phyloP scores from a whole-genome alignment of 306 rosid species.

The Clitoria ternatea region DNA sequence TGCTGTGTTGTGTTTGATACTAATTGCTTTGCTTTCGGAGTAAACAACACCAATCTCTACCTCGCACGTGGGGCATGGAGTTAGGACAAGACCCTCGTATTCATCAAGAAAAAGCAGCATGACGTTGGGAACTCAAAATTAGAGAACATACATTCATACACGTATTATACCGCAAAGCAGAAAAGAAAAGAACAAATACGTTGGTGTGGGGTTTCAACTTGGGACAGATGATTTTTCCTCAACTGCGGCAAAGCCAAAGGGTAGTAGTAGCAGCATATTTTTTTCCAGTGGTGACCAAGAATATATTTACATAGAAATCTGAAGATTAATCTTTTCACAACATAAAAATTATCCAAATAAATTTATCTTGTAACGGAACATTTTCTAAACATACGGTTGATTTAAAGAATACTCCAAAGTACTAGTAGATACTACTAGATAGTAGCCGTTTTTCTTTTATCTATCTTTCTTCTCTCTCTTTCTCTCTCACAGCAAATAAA shows the following conservation, averaged over 20 bases:
- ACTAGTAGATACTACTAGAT: no score
- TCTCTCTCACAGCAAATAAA: constrained; percentile 20
- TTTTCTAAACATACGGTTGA: no score
- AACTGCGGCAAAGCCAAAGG: constrained; percentile 23
- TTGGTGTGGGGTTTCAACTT: constrained; percentile 24
- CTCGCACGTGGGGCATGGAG: constrained; percentile 26
- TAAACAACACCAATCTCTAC: constrained; percentile 7
- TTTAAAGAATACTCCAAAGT: no score
- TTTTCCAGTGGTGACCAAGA: no score
- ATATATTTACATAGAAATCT: no score
- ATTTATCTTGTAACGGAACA: no score
- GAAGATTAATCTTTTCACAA: no score
- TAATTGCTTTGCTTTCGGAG: constrained; percentile 10
- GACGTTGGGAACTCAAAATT: constrained; percentile 7
- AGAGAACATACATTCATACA: background rate
- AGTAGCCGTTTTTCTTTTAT: constrained; percentile 41
- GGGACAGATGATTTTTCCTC: constrained; percentile 15
- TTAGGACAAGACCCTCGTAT: constrained; percentile 18
- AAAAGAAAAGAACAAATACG: constrained; percentile 45
- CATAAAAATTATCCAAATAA: no score
- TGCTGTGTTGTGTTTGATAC: background rate
- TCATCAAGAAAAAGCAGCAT: no score
- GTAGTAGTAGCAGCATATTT: no score
- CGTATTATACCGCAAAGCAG: background rate
- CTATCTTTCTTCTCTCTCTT: constrained; percentile 25